Conservation (phyloP, 768 basidiomycete genomes). For the Phallus indusiatus region DNA sequence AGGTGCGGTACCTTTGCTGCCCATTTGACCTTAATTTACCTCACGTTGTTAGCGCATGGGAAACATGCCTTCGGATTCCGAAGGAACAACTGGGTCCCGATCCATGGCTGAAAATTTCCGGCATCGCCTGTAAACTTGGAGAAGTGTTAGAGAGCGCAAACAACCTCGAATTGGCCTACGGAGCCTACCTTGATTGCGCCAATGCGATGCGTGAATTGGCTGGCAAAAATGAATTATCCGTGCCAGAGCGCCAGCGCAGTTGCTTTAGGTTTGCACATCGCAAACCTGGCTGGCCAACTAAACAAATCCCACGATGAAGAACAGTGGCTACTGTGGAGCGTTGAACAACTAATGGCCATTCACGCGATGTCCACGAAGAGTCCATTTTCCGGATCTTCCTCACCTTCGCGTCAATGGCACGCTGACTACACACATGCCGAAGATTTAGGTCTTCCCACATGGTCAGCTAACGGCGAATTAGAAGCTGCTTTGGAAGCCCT, state of each 20-base stretch:
- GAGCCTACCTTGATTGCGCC: slow-evolving; percentile 14
- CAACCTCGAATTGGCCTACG: slow-evolving; percentile 20
- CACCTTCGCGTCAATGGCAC: not conserved
- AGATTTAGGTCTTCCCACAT: slow-evolving; percentile 48
- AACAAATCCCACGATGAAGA: slow-evolving; percentile 29
- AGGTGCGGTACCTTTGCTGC: slow-evolving; percentile 33
- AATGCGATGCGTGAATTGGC: slow-evolving; percentile 12
- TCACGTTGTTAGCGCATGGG: slow-evolving; percentile 38
- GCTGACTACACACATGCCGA: slow-evolving; percentile 15
- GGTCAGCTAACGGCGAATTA: slow-evolving; percentile 44
- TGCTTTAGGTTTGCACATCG: slow-evolving; percentile 37
- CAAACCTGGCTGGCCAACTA: slow-evolving; percentile 28
- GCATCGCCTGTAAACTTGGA: slow-evolving; percentile 53
- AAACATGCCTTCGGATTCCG: slow-evolving; percentile 39
- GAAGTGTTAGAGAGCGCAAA: slow-evolving; percentile 41
- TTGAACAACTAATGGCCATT: slow-evolving; percentile 30
- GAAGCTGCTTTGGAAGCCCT: slow-evolving; percentile 62
- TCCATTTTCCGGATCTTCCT: slow-evolving; percentile 9
- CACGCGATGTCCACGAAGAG: not conserved
- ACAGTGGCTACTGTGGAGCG: slow-evolving; percentile 33
- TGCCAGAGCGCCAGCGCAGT: slow-evolving; percentile 33
- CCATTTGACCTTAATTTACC: not conserved
- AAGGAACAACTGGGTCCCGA: slow-evolving; percentile 26
- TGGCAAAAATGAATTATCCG: slow-evolving; percentile 16
- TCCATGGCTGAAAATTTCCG: slow-evolving; percentile 58